Evolutionary conservation across 2,329 filamentous ascomycete species (phyloP).

Genomic region (Westerdykella ornata): DNA sequence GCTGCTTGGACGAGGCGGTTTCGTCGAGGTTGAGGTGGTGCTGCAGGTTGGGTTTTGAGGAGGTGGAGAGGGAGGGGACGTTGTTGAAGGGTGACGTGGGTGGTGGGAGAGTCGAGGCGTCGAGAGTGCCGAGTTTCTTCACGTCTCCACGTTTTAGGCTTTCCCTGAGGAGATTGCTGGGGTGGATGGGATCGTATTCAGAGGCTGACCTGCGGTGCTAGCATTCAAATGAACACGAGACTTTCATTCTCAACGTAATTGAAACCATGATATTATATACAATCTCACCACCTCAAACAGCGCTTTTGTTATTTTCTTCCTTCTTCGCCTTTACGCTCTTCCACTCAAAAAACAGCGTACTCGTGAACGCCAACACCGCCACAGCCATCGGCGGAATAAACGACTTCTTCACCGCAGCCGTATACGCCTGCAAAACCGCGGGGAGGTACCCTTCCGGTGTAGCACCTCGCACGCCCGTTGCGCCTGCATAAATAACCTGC

Average conservation of each 20-base stretch:
- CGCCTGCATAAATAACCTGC: too few species aligned
- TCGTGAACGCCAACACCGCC: conserved; percentile 19
- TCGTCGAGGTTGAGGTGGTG: conserved; percentile 72
- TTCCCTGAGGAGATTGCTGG: conserved; percentile 82
- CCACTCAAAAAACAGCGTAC: too few species aligned
- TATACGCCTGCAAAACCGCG: conserved; percentile 4
- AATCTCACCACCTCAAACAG: too few species aligned
- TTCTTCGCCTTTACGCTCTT: too few species aligned
- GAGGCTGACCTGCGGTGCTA: too few species aligned
- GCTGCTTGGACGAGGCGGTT: too few species aligned
- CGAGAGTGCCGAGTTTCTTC: conserved; percentile 67
- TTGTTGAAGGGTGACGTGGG: conserved; percentile 35
- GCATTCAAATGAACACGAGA: too few species aligned
- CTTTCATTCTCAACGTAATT: too few species aligned
- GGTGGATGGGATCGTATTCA: conserved; percentile 94
- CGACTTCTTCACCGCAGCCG: conserved; percentile 30
- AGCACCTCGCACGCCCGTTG: background rate
- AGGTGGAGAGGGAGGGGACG: background rate
- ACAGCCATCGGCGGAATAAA: conserved; percentile 50
- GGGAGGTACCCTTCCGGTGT: background rate
- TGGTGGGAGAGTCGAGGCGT: conserved; percentile 59
- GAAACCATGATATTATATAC: too few species aligned
- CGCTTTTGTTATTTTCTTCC: too few species aligned
- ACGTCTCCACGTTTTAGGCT: conserved; percentile 64
- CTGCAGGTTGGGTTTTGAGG: conserved; percentile 53